Evolutionary conservation across 495 filamentous ascomycete genomes (phyloP).

Genomic region (Apodospora peruviana): DNA sequence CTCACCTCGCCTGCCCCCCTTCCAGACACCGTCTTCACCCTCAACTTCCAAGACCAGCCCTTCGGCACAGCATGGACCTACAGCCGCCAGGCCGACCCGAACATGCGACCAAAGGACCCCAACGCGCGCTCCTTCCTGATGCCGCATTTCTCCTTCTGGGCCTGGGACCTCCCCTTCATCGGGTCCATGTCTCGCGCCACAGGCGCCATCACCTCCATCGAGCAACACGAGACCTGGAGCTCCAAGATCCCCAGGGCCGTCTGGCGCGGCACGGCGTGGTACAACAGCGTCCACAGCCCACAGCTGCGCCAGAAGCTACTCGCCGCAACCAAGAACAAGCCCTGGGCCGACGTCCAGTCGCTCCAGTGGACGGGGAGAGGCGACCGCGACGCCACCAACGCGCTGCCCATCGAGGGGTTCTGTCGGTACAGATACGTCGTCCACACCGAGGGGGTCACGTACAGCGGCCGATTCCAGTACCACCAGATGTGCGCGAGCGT

Average conservation of each 20-base stretch:
- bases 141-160: conserved; percentile 77
- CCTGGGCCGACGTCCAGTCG: conserved; percentile 48
- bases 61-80: conserved; percentile 33
- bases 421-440: conserved; percentile 49
- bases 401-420: conserved; percentile 21
- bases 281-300: conserved; percentile 38
- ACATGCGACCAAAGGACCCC: conserved; percentile 39
- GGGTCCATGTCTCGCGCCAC: conserved; percentile 52
- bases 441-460: conserved; percentile 58
- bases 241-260: conserved; percentile 59
- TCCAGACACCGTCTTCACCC: conserved; percentile 59
- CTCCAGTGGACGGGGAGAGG: conserved; percentile 27
- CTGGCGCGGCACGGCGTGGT: conserved; percentile 62
- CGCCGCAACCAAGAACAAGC: conserved; percentile 20
- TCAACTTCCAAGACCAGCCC: conserved; percentile 40
- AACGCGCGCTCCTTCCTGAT: conserved; percentile 56
- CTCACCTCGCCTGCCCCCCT: conserved; percentile 41
- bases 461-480: conserved; percentile 51
- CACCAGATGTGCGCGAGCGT: conserved; percentile 47
- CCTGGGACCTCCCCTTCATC: conserved; percentile 59
- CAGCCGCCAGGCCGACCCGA: conserved; percentile 32
- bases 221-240: conserved; percentile 6
- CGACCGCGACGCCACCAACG: conserved; percentile 25
- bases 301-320: conserved; percentile 42
- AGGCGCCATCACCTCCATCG: conserved; percentile 37